Evolutionary conservation across 192 early-diverging fungal genomes (phyloP).

Genomic region (Coemansia sp.): DNA sequence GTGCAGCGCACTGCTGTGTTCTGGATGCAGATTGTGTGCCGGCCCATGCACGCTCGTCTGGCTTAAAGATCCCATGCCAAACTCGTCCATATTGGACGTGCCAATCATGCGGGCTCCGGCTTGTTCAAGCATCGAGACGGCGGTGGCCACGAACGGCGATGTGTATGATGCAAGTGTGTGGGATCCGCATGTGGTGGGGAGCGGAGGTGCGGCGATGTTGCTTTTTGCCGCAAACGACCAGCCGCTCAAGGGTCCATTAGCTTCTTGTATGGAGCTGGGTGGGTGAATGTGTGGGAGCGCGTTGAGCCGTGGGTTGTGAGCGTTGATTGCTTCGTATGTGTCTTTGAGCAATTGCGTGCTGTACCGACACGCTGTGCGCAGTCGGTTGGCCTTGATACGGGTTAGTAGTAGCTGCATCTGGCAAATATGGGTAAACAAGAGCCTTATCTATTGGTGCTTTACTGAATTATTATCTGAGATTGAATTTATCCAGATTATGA

Average conservation of each 20-base stretch:
- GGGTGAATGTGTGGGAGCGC: conserved; percentile 7
- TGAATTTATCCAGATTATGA: too few species aligned
- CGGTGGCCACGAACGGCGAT: conserved; percentile 62
- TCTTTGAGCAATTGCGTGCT: neutral
- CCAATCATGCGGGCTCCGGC: conserved; percentile 71
- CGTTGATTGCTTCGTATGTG: conserved; percentile 6
- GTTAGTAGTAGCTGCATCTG: neutral
- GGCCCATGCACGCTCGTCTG: conserved; percentile 37
- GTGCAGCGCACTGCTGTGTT: neutral
- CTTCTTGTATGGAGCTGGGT: neutral
- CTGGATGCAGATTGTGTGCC: conserved; percentile 22
- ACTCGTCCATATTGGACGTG: conserved; percentile 94
- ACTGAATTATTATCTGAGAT: too few species aligned
- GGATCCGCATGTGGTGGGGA: conserved; percentile 79
- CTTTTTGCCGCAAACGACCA: conserved; percentile 75
- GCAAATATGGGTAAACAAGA: too few species aligned
- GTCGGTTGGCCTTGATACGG: neutral
- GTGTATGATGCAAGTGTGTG: conserved; percentile 59
- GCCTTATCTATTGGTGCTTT: too few species aligned
- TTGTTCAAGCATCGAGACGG: conserved; percentile 58
- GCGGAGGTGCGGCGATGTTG: conserved; percentile 67
- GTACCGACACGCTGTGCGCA: neutral
- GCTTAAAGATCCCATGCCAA: conserved; percentile 83
- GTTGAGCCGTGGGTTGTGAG: conserved; percentile 27
- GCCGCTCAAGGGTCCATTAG: conserved; percentile 58